phyloP scores from a whole-genome alignment of 176 grass and related monocot genomes.

The Oryza rufipogon region DNA sequence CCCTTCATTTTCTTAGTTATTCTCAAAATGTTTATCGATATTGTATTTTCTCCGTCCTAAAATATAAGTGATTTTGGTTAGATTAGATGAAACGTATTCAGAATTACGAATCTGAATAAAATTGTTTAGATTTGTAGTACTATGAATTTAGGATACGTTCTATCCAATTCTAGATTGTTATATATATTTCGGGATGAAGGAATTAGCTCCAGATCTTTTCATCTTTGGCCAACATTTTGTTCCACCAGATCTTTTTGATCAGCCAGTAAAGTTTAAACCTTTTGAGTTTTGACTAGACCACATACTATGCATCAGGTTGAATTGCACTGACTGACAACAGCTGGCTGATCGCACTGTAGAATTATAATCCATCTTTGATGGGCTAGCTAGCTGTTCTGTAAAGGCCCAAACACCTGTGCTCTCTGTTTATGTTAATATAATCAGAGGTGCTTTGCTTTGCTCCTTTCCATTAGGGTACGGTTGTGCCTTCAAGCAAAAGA shows the following conservation, averaged over 20 bases:
- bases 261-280: background rate
- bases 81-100: no score
- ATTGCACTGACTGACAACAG: background rate
- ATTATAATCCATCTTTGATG: background rate
- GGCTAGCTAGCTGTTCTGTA: background rate
- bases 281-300: background rate
- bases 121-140: no score
- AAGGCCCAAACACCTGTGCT: background rate
- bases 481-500: constrained; percentile 18
- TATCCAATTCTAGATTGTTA: no score
- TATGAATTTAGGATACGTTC: no score
- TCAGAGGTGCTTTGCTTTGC: background rate
- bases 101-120: no score
- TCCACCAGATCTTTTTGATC: background rate
- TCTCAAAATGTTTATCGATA: no score
- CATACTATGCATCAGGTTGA: background rate
- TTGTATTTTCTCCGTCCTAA: no score
- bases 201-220: background rate
- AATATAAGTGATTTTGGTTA: no score
- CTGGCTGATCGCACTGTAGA: background rate
- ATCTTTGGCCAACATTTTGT: background rate
- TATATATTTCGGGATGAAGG: no score
- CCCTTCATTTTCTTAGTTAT: no score
- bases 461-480: background rate
- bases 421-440: background rate